These are phyloP conservation scores for Wickerhamomyces hampshirensis DNA, from an alignment of 805 yeast species.

Conservation along the genomic window DNA sequence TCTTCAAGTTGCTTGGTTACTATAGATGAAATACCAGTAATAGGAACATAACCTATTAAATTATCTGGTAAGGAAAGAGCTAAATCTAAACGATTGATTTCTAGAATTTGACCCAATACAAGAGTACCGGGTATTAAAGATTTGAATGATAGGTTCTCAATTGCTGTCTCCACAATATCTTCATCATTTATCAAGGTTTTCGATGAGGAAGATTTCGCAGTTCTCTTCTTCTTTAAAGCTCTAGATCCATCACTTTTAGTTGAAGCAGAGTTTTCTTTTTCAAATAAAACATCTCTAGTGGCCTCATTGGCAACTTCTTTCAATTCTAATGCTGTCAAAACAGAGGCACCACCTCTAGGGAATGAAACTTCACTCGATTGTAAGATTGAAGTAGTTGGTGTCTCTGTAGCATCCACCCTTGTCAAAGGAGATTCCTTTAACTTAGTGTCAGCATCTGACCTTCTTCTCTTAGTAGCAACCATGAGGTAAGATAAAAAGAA, in stretches of 20 bases:
- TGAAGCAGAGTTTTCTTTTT: constrained; percentile 16
- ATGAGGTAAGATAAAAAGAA: too few relatives aligned
- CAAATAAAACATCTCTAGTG: constrained; percentile 79
- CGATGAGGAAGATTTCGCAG: constrained; percentile 26
- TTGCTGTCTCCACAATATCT: constrained; percentile 32
- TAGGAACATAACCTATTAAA: constrained; percentile 71
- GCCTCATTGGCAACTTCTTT: constrained; percentile 93
- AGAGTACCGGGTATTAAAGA: constrained; percentile 64
- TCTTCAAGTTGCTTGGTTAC: constrained; percentile 54
- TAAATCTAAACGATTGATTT: constrained; percentile 58
- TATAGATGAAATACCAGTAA: constrained; percentile 64
- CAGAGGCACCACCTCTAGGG: constrained; percentile 95
- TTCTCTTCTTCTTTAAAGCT: constrained; percentile 39
- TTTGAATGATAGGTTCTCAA: constrained; percentile 61
- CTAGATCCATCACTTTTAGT: constrained; percentile 19
- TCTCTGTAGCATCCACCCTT: constrained; percentile 35
- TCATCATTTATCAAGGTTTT: constrained; percentile 20
- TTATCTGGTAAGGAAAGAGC: constrained; percentile 75
- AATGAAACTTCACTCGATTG: constrained; percentile 44
- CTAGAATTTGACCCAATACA: constrained; percentile 71
- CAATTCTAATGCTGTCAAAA: constrained; percentile 82
- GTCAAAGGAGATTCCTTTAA: constrained; percentile 34
- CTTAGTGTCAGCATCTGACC: constrained; percentile 36
- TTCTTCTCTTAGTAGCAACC: constrained; percentile 40
- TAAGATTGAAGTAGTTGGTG: constrained; percentile 32